Evolutionary conservation across 2,329 filamentous ascomycete species (phyloP), one percentile per base, ranked within the genome.

Genomic region (Colletotrichum coccodes): DNA sequence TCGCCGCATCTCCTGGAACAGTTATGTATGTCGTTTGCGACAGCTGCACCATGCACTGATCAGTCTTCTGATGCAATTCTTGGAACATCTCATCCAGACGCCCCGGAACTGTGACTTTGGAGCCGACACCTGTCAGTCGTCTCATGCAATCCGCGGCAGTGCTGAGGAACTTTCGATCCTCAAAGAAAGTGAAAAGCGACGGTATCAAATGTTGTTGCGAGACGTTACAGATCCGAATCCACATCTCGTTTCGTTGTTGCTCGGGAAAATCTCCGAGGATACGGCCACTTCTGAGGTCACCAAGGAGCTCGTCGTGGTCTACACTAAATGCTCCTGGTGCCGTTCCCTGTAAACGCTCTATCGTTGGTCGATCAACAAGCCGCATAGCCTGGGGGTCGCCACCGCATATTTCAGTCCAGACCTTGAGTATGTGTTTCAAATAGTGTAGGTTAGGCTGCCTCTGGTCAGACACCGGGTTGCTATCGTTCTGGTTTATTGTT

Each of bases 361-460:
- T 34, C 2, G 26, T 58, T 21, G 23, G 32, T 32, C 14, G 9
- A 49, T 60, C 3, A 30, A 60, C 28, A 34, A 50, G 38, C 21
- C 23, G 44, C 11, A 60, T 60, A 34, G 44, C 42, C 36, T 44
- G 8, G 18, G 38, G 12, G 54, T 58, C 11, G 8, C 38, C 16
- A 21, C 38, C 6, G 9, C 11, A 58, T 44, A 58, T 58, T 4
- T 58, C 18, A 32, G 14, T 58, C 28, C 11, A 58, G 23, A 58
- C 38, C 38, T 58, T 21, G 18, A 58, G 54, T n/a, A 58, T 58
- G 18, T 58, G 38, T 58, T 58, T 28, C 16, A 58, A 58, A 14
- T 58, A 58, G 12, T 58, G 18, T 30, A 58, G 26, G n/a, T 58
- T 58, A 34, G 54, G 54, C 54, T 58, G 16, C 54, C 26, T 44